A percentile compares a stretch with the other conserved stretches of the same genome.
Conservation (phyloP, 1,284 basidiomycete genomes). For the Volvariella volvacea region DNA sequence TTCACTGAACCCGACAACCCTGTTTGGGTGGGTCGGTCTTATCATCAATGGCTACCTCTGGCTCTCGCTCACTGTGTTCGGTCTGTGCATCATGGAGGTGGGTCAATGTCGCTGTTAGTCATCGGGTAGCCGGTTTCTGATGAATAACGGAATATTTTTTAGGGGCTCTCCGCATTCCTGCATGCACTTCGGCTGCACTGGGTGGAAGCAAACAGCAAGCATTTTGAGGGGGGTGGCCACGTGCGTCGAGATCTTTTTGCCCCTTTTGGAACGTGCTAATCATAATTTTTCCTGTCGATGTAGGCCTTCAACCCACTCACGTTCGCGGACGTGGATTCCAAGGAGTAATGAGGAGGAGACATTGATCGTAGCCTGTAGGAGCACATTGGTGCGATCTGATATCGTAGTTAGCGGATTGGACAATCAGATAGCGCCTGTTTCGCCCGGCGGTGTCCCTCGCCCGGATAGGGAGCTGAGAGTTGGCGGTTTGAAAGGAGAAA, state of each 20-base stretch:
- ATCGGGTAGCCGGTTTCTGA: not conserved
- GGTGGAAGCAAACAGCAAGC: conserved; percentile 98
- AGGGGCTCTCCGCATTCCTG: conserved; percentile 92
- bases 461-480: too few species aligned
- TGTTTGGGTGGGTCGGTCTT: conserved; percentile 56
- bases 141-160: conserved; percentile 9
- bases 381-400: too few species aligned
- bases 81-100: conserved; percentile 93
- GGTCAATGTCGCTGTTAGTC: conserved; percentile 21
- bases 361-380: too few species aligned
- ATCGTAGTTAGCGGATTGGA: too few species aligned
- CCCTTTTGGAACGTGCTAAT: conserved; percentile 14
- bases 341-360: conserved; percentile 31
- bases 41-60: conserved; percentile 71
- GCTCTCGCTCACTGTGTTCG: conserved; percentile 73
- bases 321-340: conserved; percentile 44
- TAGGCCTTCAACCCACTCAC: conserved; percentile 64
- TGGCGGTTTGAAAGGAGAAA: too few species aligned
- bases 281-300: conserved; percentile 10
- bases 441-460: too few species aligned
- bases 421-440: too few species aligned
- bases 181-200: conserved; percentile 96
- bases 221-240: conserved; percentile 88
- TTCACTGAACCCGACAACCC: conserved; percentile 48
- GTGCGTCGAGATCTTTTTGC: conserved; percentile 38